Evolutionary conservation across 2,329 filamentous ascomycete genomes (phyloP).

Genomic region (Chaetomiaceae sp.): DNA sequence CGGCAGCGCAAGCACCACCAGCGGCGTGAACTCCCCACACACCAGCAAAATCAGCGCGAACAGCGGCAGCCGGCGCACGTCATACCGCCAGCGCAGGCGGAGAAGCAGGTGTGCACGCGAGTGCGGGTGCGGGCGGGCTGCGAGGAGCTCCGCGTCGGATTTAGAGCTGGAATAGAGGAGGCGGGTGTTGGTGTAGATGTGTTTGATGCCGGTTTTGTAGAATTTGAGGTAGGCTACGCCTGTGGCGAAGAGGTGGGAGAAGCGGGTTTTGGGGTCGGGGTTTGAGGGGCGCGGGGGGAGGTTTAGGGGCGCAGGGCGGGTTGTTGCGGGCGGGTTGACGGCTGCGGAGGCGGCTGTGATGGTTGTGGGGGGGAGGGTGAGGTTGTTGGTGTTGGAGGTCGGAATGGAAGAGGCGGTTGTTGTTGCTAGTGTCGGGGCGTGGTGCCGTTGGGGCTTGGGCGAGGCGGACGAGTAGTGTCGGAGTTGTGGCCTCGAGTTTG

Average conservation of each 20-base stretch:
- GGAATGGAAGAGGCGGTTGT: not conserved
- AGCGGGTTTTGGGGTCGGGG: constrained; percentile 21
- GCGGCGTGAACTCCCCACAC: constrained; percentile 80
- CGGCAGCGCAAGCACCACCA: constrained; percentile 69
- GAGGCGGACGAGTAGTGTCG: constrained; percentile 5
- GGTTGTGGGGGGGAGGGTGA: not conserved
- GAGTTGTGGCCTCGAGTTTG: not conserved
- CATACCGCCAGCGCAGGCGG: constrained; percentile 60
- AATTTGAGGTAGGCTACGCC: constrained; percentile 77
- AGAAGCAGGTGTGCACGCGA: constrained; percentile 69
- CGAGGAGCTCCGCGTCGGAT: constrained; percentile 33
- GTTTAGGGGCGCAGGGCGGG: constrained; percentile 64
- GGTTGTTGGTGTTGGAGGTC: not conserved
- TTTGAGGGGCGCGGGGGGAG: constrained; percentile 52
- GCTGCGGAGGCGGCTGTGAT: constrained; percentile 12
- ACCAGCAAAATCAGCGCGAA: constrained; percentile 72
- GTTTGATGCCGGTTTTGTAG: constrained; percentile 80
- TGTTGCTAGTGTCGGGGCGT: not conserved
- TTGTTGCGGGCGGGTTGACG: constrained; percentile 65
- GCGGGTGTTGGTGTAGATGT: constrained; percentile 63
- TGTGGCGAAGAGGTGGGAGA: constrained; percentile 53
- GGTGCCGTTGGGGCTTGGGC: not conserved
- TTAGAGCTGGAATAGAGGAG: constrained; percentile 40
- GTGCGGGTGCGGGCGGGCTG: constrained; percentile 31
- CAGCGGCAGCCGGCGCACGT: constrained; percentile 70